Percentiles rank a stretch among this genome's conserved stretches.
Conservation (phyloP, 768 basidiomycete species). For the Botryobasidium botryosum region DNA sequence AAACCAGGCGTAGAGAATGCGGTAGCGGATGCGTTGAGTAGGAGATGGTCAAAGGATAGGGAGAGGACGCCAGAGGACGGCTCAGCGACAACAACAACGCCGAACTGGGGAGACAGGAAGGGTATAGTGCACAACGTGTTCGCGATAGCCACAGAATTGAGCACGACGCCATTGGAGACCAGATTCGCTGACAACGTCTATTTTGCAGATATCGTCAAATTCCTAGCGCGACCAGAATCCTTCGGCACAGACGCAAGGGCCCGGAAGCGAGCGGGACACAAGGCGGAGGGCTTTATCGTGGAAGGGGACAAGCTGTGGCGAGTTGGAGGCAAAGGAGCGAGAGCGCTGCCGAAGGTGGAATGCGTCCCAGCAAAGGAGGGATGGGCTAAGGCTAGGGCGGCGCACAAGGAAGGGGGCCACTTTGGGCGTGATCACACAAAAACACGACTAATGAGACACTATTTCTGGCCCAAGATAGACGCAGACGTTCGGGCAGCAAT, state of each 20-base stretch:
- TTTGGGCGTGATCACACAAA: slow-evolving; percentile 18
- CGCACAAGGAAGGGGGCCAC: slow-evolving; percentile 17
- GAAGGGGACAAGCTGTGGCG: slow-evolving; percentile 15
- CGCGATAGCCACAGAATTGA: too few relatives aligned
- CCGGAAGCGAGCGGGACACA: not conserved
- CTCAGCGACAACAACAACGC: slow-evolving; percentile 15
- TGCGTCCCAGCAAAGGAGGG: not conserved
- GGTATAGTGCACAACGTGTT: slow-evolving; percentile 14
- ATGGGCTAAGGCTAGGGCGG: not conserved
- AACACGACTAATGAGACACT: not conserved
- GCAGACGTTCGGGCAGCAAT: slow-evolving; percentile 11
- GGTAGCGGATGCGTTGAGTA: slow-evolving; percentile 17
- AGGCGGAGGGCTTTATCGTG: slow-evolving; percentile 2
- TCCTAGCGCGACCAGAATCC: not conserved
- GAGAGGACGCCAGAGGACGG: slow-evolving; percentile 10
- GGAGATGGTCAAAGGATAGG: slow-evolving; percentile 10
- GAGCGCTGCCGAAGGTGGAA: not conserved
- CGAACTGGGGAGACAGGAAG: slow-evolving; percentile 16
- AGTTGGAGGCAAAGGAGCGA: slow-evolving; percentile 10
- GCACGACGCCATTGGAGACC: not conserved
- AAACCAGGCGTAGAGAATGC: slow-evolving; percentile 14
- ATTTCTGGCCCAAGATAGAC: slow-evolving; percentile 5
- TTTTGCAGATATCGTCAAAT: slow-evolving; percentile 13
- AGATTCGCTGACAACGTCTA: slow-evolving; percentile 6
- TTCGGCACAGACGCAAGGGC: not conserved